These are phyloP conservation scores for Eucalyptus curtisii DNA, from an alignment of 345 rosid species.

Conservation along the genomic window DNA sequence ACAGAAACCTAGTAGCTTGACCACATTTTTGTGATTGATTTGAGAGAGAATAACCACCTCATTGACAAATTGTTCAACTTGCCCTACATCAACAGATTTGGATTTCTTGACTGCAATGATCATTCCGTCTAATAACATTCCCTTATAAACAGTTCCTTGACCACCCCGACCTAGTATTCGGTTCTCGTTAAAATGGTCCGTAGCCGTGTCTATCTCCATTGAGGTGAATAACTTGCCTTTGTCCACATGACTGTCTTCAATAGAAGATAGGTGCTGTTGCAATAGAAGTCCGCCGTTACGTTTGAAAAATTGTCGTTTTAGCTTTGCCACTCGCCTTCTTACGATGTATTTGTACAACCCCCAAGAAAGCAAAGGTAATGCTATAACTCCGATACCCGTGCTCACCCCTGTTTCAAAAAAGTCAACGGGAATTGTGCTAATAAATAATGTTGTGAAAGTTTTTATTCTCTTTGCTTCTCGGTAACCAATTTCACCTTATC, in stretches of 20 bases:
- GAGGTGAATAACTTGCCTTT: not conserved
- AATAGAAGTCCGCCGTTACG: not conserved
- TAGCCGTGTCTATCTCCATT: not conserved
- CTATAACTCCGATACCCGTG: not conserved
- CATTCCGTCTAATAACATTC: slow-evolving; percentile 1
- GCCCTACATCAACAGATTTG: not conserved
- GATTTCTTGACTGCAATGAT: slow-evolving; percentile 2
- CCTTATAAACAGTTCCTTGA: not conserved
- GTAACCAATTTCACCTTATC: not conserved
- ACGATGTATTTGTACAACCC: not conserved
- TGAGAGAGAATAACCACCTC: not conserved
- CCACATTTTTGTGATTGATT: slow-evolving; percentile 1
- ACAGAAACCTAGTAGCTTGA: not conserved
- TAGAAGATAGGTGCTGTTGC: not conserved
- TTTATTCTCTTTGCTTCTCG: not conserved
- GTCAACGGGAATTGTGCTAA: not conserved
- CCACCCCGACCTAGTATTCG: not conserved
- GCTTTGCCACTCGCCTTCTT: not conserved
- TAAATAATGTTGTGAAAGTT: not conserved
- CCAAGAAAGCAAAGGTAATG: not conserved
- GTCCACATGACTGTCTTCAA: not conserved
- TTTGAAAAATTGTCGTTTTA: not conserved
- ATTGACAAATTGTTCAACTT: not conserved
- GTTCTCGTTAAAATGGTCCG: not conserved
- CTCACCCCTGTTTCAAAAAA: not conserved